A percentile compares a stretch with the other conserved stretches of the same genome.
phyloP scores from a whole-genome alignment of 2,329 filamentous ascomycete species.

The Penicillium expansum region DNA sequence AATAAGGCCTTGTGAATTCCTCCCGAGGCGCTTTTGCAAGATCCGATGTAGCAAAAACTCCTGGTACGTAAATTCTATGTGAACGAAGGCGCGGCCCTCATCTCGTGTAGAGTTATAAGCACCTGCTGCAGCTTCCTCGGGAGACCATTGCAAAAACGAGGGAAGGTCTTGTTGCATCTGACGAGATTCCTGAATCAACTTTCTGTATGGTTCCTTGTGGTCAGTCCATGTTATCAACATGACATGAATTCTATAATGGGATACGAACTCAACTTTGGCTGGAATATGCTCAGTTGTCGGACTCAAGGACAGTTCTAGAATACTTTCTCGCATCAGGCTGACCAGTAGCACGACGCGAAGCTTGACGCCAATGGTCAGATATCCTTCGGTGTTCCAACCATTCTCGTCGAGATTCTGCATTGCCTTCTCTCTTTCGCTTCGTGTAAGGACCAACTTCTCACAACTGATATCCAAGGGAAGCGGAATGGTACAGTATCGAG shows the following conservation, averaged over 20 bases:
- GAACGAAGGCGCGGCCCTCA: not conserved
- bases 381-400: conserved; percentile 25
- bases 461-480: conserved; percentile 22
- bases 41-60: not conserved
- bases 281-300: not conserved
- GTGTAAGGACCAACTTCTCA: conserved; percentile 18
- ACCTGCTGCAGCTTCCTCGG: not conserved
- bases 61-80: conserved; percentile 1
- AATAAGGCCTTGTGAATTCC: not conserved
- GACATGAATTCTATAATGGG: not conserved
- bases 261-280: not conserved
- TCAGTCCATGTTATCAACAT: not conserved
- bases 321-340: not conserved
- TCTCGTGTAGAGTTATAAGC: not conserved
- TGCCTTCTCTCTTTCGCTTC: conserved; percentile 9
- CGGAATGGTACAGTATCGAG: conserved; percentile 35
- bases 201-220: not conserved
- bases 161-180: not conserved
- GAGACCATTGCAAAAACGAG: not conserved
- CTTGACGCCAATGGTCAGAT: not conserved
- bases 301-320: not conserved
- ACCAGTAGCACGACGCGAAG: not conserved
- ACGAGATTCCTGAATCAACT: not conserved
- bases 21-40: not conserved
- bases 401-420: conserved; percentile 14